Conservation (phyloP, 495 filamentous ascomycete species). For the Endocarpon pusillum region DNA sequence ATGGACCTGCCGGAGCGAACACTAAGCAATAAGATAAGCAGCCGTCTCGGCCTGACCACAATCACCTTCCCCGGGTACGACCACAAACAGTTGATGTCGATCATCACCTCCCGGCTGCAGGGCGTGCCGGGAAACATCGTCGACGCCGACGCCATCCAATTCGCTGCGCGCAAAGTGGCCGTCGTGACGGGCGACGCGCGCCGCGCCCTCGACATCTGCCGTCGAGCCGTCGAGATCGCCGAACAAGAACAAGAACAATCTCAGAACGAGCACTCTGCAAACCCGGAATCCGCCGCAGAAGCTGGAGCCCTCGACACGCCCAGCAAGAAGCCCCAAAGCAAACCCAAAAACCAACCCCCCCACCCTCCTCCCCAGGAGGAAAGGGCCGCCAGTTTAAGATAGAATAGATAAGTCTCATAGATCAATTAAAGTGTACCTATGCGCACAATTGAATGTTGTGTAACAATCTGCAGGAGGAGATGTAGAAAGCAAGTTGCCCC, state of each 20-base stretch:
- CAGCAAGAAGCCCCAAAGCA: background rate
- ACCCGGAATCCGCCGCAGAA: conserved; percentile 7
- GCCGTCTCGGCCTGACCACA: conserved; percentile 69
- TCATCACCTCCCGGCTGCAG: conserved; percentile 76
- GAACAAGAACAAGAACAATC: conserved; percentile 42
- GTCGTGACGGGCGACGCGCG: conserved; percentile 90
- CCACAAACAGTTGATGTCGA: conserved; percentile 93
- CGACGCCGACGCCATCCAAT: conserved; percentile 86
- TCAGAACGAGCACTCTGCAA: conserved; percentile 1
- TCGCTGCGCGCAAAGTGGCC: conserved; percentile 89
- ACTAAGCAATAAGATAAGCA: conserved; percentile 93
- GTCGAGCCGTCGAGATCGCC: conserved; percentile 87
- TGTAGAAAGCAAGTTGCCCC: conserved; percentile 31
- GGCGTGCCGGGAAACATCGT: conserved; percentile 82
- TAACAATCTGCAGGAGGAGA: too few relatives aligned
- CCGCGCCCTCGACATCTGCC: conserved; percentile 85
- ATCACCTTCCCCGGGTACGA: conserved; percentile 97
- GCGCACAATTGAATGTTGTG: too few relatives aligned
- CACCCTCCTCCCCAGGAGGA: conserved; percentile 75
- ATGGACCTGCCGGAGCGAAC: conserved; percentile 98
- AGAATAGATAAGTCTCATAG: too few relatives aligned
- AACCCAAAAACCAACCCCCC: conserved; percentile 29
- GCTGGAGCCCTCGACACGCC: conserved; percentile 10
- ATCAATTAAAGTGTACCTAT: too few relatives aligned
- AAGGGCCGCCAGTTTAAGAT: too few relatives aligned